phyloP scores from a whole-genome alignment of 73 alveolate genomes.

The Uronychia binucleata region DNA sequence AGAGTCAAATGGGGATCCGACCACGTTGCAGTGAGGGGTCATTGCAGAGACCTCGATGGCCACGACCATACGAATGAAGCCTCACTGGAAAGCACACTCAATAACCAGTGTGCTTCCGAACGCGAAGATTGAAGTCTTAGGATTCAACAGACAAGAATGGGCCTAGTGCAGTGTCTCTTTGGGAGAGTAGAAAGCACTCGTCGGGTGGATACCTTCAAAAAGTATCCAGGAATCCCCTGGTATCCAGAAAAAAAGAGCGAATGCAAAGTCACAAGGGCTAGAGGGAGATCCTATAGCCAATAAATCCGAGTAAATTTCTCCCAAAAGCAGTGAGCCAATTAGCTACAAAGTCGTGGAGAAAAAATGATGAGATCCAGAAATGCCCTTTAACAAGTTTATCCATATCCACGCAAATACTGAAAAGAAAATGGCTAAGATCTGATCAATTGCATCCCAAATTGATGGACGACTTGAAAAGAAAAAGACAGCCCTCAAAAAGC shows the following conservation, averaged over 20 bases:
- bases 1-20: not conserved
- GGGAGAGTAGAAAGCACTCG: not conserved
- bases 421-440: not conserved
- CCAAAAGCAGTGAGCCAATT: not conserved
- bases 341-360: not conserved
- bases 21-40: not conserved
- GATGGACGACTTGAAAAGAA: not conserved
- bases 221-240: too few relatives aligned
- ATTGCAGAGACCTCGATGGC: too few relatives aligned
- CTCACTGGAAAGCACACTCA: not conserved
- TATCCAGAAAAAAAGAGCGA: too few relatives aligned
- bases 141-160: not conserved
- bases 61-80: not conserved
- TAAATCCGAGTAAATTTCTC: not conserved
- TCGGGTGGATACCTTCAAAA: not conserved
- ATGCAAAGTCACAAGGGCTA: not conserved
- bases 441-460: not conserved
- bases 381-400: not conserved
- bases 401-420: not conserved
- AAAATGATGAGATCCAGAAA: not conserved
- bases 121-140: not conserved
- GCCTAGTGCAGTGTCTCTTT: not conserved
- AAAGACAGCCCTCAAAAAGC: not conserved
- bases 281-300: not conserved
- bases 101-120: not conserved